These are phyloP conservation scores for Diaporthe velutina DNA, from an alignment of 2,329 filamentous ascomycete genomes.

Conservation along the genomic window DNA sequence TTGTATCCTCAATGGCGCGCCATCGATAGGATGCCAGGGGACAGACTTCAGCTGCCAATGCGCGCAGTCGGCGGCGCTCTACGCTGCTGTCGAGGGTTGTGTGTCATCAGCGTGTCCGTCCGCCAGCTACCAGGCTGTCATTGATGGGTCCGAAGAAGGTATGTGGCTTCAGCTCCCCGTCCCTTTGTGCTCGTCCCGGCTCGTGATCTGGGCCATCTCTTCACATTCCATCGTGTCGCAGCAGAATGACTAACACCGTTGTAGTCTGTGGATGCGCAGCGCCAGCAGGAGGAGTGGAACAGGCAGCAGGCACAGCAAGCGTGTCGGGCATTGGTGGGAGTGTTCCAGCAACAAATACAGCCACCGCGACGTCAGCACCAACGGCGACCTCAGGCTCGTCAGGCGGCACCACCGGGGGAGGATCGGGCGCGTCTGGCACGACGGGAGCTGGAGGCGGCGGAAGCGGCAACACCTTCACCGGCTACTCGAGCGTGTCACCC, in stretches of 20 bases:
- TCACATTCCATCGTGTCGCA: background rate
- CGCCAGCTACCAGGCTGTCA: slow-evolving; percentile 47
- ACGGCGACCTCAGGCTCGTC: background rate
- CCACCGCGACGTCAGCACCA: slow-evolving; percentile 8
- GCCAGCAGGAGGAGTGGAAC: slow-evolving; percentile 8
- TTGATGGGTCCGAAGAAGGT: slow-evolving; percentile 48
- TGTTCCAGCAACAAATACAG: slow-evolving; percentile 23
- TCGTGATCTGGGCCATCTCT: background rate
- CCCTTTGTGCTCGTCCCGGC: background rate
- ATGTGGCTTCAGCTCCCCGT: slow-evolving; percentile 13
- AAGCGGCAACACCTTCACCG: slow-evolving; percentile 32
- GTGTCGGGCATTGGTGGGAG: slow-evolving; percentile 23
- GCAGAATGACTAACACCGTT: background rate
- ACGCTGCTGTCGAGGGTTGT: slow-evolving; percentile 49
- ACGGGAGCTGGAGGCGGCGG: background rate
- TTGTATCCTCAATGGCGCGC: slow-evolving; percentile 49
- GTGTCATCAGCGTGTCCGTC: slow-evolving; percentile 45
- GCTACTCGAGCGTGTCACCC: slow-evolving; percentile 36
- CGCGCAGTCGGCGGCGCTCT: slow-evolving; percentile 46
- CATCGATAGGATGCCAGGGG: slow-evolving; percentile 47
- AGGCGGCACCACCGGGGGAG: background rate
- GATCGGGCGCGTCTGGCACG: slow-evolving; percentile 18
- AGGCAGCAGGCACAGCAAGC: slow-evolving; percentile 25
- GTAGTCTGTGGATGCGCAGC: slow-evolving; percentile 38
- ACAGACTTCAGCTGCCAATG: slow-evolving; percentile 51